Percentiles rank a stretch among this genome's conserved stretches.
phyloP scores from a whole-genome alignment of 2,329 filamentous ascomycete species.

The Fragosphaeria purpurea region DNA sequence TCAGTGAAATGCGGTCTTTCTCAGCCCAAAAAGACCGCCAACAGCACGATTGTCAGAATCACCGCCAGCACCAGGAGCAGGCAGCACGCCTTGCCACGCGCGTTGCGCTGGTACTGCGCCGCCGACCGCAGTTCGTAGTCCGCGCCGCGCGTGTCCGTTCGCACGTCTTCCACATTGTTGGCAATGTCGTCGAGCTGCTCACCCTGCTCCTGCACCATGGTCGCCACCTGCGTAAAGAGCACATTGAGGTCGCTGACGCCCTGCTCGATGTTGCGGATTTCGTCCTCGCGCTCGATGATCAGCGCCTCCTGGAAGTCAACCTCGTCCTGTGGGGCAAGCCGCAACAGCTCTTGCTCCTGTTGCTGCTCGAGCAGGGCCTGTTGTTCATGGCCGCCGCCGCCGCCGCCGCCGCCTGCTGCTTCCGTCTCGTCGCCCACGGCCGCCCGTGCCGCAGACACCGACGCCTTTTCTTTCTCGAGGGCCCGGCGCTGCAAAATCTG shows the following conservation, averaged over 20 bases:
- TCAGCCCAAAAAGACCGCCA: slow-evolving; percentile 74
- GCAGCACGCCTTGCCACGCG: slow-evolving; percentile 89
- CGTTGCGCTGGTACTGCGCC: slow-evolving; percentile 87
- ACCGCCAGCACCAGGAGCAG: slow-evolving; percentile 79
- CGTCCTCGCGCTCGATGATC: slow-evolving; percentile 90
- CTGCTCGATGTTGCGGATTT: slow-evolving; percentile 96
- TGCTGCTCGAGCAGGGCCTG: slow-evolving; percentile 33
- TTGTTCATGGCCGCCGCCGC: slow-evolving; percentile 16
- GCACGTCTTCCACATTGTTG: slow-evolving; percentile 76
- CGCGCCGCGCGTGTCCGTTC: slow-evolving; percentile 72
- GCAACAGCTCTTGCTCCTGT: slow-evolving; percentile 65
- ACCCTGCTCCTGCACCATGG: slow-evolving; percentile 92
- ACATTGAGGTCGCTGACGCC: slow-evolving; percentile 93
- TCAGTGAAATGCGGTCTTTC: not conserved
- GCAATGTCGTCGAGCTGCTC: slow-evolving; percentile 78
- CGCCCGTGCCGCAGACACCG: slow-evolving; percentile 70
- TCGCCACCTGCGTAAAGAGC: slow-evolving; percentile 93
- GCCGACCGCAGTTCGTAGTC: slow-evolving; percentile 79
- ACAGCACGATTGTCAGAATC: slow-evolving; percentile 78
- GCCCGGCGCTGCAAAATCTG: slow-evolving; percentile 83
- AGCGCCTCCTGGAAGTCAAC: slow-evolving; percentile 95
- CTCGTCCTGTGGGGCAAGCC: slow-evolving; percentile 81
- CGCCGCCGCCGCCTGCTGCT: slow-evolving; percentile 19
- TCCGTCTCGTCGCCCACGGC: slow-evolving; percentile 55
- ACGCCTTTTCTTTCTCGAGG: slow-evolving; percentile 85